A percentile compares a stretch with the other conserved stretches of the same genome.
phyloP scores from a whole-genome alignment of 2,329 filamentous ascomycete species.

The Diplodia scrobiculata region DNA sequence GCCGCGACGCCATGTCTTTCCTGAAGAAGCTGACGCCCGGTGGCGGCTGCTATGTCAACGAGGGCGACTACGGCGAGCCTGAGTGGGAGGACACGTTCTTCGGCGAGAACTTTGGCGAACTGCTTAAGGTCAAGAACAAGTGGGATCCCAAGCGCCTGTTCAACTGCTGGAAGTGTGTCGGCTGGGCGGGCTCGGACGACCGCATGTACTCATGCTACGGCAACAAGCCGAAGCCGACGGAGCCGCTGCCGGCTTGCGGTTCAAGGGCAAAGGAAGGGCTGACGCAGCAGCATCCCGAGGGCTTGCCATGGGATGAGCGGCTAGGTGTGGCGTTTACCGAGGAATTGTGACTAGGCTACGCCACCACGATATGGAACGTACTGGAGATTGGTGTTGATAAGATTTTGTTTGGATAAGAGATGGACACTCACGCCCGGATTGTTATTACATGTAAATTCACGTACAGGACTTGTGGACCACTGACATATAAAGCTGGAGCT shows the following conservation, averaged over 20 bases:
- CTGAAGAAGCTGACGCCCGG: slow-evolving; percentile 41
- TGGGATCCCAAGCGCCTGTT: slow-evolving; percentile 34
- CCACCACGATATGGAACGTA: not conserved
- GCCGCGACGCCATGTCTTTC: slow-evolving; percentile 38
- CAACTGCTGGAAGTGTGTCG: slow-evolving; percentile 29
- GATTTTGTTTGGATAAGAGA: slow-evolving; percentile 5
- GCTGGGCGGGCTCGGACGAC: slow-evolving; percentile 31
- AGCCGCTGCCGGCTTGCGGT: not conserved
- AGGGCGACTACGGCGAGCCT: slow-evolving; percentile 26
- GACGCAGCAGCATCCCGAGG: slow-evolving; percentile 1
- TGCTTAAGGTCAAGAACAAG: slow-evolving; percentile 34
- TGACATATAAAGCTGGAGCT: not conserved
- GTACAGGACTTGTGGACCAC: not conserved
- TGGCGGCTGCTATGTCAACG: slow-evolving; percentile 36
- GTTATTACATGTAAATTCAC: not conserved
- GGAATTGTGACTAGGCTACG: not conserved
- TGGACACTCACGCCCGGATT: not conserved
- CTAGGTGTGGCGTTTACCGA: not conserved
- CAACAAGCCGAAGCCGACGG: not conserved
- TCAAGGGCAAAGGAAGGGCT: not conserved
- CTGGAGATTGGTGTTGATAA: not conserved
- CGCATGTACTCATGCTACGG: slow-evolving; percentile 25
- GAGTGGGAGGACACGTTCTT: slow-evolving; percentile 27
- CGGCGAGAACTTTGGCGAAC: slow-evolving; percentile 33
- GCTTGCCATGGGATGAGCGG: not conserved